A percentile compares a stretch with the other conserved stretches of the same genome.
Evolutionary conservation across 768 basidiomycete genomes (phyloP).

Genomic region (Dacryopinax primogenitus): DNA sequence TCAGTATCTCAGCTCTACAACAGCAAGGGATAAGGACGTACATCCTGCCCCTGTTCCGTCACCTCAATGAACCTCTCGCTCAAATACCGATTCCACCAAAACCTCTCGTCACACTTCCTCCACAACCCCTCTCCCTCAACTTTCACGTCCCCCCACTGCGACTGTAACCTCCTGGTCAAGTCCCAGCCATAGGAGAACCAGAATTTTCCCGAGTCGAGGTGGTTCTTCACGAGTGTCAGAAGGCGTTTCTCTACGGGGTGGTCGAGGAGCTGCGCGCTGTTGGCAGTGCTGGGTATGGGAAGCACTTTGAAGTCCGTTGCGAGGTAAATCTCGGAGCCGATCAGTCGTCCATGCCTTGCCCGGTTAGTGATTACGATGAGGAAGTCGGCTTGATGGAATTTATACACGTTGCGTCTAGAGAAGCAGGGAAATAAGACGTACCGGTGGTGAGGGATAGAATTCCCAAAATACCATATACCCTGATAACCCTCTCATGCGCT

Average conservation of each 20-base stretch:
- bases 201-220: conserved; percentile 66
- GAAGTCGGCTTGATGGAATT: conserved; percentile 62
- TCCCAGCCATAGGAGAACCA: conserved; percentile 88
- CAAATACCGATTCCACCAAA: conserved; percentile 4
- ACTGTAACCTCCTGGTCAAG: conserved; percentile 74
- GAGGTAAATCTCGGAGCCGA: conserved; percentile 76
- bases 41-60: conserved; percentile 7
- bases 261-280: conserved; percentile 47
- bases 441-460: conserved; percentile 32
- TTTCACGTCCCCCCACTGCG: conserved; percentile 52
- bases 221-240: conserved; percentile 71
- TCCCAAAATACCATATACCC: conserved; percentile 37
- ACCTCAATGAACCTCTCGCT: neutral
- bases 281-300: conserved; percentile 62
- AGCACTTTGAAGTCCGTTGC: conserved; percentile 86
- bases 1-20: conserved; percentile 9
- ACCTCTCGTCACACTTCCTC: conserved; percentile 36
- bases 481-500: conserved; percentile 27
- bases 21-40: neutral
- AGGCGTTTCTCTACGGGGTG: conserved; percentile 83
- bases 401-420: conserved; percentile 3
- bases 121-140: conserved; percentile 46
- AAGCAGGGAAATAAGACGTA: conserved; percentile 20
- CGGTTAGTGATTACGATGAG: conserved; percentile 77
- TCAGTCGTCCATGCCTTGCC: conserved; percentile 59